phyloP scores from a whole-genome alignment of 2,329 filamentous ascomycete species.

The Trichoderma arundinaceum region DNA sequence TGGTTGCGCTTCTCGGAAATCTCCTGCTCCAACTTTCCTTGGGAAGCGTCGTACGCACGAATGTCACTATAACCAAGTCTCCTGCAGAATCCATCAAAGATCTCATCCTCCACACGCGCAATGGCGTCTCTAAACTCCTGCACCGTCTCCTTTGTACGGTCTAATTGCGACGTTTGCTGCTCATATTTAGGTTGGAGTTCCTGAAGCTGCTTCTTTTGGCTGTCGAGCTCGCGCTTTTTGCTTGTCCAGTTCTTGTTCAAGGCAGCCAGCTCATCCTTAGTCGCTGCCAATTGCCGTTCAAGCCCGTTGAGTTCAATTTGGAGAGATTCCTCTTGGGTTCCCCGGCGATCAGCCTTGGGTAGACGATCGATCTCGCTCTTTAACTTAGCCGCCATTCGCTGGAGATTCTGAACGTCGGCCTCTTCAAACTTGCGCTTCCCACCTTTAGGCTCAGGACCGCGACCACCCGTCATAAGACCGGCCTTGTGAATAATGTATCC shows the following conservation, averaged over 20 bases:
- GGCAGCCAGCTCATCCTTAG: constrained; percentile 75
- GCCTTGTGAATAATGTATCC: constrained; percentile 98
- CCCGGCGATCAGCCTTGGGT: constrained; percentile 76
- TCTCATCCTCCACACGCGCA: constrained; percentile 81
- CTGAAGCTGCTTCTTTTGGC: constrained; percentile 72
- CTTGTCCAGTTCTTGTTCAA: constrained; percentile 83
- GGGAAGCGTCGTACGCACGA: constrained; percentile 89
- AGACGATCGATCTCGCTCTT: constrained; percentile 79
- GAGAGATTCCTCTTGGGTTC: constrained; percentile 78
- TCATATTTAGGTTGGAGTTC: constrained; percentile 80
- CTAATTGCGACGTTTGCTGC: constrained; percentile 72
- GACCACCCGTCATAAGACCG: constrained; percentile 94
- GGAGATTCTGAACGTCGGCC: constrained; percentile 83
- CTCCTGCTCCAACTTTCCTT: constrained; percentile 90
- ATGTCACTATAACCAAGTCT: constrained; percentile 87
- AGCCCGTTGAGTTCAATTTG: constrained; percentile 80
- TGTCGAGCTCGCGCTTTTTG: constrained; percentile 80
- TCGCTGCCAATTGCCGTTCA: constrained; percentile 74
- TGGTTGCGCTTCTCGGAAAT: constrained; percentile 84
- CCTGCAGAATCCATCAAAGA: constrained; percentile 85
- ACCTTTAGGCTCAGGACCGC: constrained; percentile 75
- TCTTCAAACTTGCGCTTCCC: constrained; percentile 87
- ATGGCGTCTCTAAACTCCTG: constrained; percentile 67
- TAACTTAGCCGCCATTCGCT: constrained; percentile 75
- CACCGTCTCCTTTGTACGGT: constrained; percentile 58